Percentiles rank a stretch among this genome's conserved stretches.
These are phyloP conservation scores for Odontarrhena argentea DNA, from an alignment of 345 rosid species.

Conservation along the genomic window DNA sequence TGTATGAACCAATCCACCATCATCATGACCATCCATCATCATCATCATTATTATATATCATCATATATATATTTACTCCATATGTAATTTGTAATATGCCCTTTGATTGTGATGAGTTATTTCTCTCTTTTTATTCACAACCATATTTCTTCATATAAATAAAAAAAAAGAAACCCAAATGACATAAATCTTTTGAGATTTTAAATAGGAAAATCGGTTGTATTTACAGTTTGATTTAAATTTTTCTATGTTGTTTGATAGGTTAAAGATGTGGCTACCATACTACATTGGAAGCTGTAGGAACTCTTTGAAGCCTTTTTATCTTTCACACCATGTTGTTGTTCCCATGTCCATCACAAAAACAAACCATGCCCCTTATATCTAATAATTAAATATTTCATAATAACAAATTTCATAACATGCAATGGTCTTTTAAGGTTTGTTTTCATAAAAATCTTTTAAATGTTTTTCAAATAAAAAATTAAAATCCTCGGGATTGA, in stretches of 20 bases:
- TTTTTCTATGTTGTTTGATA: constrained; percentile 50
- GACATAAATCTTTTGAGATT: constrained; percentile 11
- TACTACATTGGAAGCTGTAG: constrained; percentile 98
- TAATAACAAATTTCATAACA: too few relatives aligned
- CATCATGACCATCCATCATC: constrained; percentile 37
- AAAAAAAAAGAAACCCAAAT: constrained; percentile 15
- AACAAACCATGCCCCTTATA: constrained; percentile 31
- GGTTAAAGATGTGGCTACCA: constrained; percentile 99
- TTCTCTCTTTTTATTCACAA: constrained; percentile 22
- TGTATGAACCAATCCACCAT: constrained; percentile 66
- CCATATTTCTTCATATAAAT: constrained; percentile 25
- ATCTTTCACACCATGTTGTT: constrained; percentile 33
- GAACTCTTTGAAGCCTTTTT: constrained; percentile 45
- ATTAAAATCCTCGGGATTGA: not conserved
- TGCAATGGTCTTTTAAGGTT: constrained; percentile 14
- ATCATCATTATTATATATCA: constrained; percentile 20
- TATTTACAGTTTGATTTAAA: constrained; percentile 48
- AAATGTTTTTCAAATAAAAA: not conserved
- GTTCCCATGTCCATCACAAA: constrained; percentile 35
- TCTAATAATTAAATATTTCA: constrained; percentile 20
- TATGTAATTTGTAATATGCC: constrained; percentile 42
- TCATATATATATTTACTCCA: constrained; percentile 22
- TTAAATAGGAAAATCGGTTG: constrained; percentile 20
- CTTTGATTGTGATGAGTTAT: constrained; percentile 32
- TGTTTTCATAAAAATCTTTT: not conserved